Evolutionary conservation across 768 basidiomycete genomes (phyloP).

Genomic region (Albatrellus ellisii): DNA sequence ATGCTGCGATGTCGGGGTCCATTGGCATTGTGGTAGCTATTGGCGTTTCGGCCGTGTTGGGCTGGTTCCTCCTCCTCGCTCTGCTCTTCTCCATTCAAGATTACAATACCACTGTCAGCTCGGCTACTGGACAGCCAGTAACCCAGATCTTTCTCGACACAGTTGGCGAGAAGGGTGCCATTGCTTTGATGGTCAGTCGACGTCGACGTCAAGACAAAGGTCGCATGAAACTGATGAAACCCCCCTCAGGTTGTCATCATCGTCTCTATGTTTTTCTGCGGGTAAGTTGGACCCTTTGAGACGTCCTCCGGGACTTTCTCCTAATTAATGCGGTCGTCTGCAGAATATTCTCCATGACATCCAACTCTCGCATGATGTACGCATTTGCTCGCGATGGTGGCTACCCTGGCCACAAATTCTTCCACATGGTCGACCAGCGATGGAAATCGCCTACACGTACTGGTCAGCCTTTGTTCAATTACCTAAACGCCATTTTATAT

Average conservation of each 20-base stretch:
- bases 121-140: conserved; percentile 54
- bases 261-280: conserved; percentile 65
- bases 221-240: not conserved
- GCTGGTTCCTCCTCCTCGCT: conserved; percentile 63
- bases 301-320: not conserved
- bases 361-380: conserved; percentile 77
- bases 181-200: conserved; percentile 44
- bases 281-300: conserved; percentile 22
- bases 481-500: not conserved
- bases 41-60: conserved; percentile 56
- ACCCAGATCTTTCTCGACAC: conserved; percentile 71
- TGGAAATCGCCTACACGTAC: conserved; percentile 58
- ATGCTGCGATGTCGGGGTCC: conserved; percentile 44
- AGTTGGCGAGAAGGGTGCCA: conserved; percentile 61
- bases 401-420: conserved; percentile 53
- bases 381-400: conserved; percentile 68
- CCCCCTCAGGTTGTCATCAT: conserved; percentile 41
- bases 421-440: conserved; percentile 45
- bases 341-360: conserved; percentile 66
- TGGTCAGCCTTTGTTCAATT: conserved; percentile 27
- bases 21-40: conserved; percentile 62
- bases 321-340: not conserved
- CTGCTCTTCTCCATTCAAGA: conserved; percentile 72
- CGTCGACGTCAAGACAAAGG: not conserved
- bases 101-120: conserved; percentile 36